These are phyloP conservation scores for Trichoderma sp. DNA, from an alignment of 2,329 filamentous ascomycete genomes.

Conservation along the genomic window DNA sequence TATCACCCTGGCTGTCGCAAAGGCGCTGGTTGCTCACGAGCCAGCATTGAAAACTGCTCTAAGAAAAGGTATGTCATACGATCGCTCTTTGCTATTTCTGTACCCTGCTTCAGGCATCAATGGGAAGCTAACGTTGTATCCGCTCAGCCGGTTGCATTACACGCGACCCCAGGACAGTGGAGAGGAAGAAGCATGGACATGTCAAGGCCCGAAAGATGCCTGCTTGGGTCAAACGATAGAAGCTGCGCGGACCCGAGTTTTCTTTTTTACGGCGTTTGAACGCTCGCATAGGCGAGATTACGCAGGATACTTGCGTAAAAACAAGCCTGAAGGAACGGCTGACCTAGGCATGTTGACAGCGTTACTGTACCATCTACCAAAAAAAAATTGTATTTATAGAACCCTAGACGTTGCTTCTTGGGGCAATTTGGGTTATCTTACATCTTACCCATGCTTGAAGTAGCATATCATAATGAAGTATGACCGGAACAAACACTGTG, in stretches of 20 bases:
- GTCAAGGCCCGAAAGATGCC: slow-evolving; percentile 98
- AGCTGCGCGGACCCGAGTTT: neutral
- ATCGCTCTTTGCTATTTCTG: neutral
- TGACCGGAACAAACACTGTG: slow-evolving; percentile 3
- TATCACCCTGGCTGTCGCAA: slow-evolving; percentile 85
- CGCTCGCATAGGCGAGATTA: slow-evolving; percentile 22
- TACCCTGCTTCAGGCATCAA: slow-evolving; percentile 11
- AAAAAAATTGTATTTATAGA: slow-evolving; percentile 28
- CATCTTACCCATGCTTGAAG: neutral
- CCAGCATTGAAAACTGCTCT: slow-evolving; percentile 86
- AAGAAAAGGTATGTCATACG: slow-evolving; percentile 73
- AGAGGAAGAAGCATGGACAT: slow-evolving; percentile 97
- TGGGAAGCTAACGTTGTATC: slow-evolving; percentile 47
- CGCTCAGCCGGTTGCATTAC: slow-evolving; percentile 84
- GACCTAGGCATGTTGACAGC: slow-evolving; percentile 2
- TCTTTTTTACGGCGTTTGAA: slow-evolving; percentile 12
- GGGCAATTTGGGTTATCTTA: slow-evolving; percentile 2
- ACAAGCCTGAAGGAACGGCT: neutral
- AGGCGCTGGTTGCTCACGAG: slow-evolving; percentile 87
- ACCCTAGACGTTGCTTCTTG: slow-evolving; percentile 11
- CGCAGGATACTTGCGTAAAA: slow-evolving; percentile 18
- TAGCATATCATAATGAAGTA: slow-evolving; percentile 21
- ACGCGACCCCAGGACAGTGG: slow-evolving; percentile 86
- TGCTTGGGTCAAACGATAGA: slow-evolving; percentile 87
- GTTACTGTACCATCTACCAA: slow-evolving; percentile 25